Evolutionary conservation across 352 stramenopile genomes (phyloP).

Genomic region (Phytophthora pisi): DNA sequence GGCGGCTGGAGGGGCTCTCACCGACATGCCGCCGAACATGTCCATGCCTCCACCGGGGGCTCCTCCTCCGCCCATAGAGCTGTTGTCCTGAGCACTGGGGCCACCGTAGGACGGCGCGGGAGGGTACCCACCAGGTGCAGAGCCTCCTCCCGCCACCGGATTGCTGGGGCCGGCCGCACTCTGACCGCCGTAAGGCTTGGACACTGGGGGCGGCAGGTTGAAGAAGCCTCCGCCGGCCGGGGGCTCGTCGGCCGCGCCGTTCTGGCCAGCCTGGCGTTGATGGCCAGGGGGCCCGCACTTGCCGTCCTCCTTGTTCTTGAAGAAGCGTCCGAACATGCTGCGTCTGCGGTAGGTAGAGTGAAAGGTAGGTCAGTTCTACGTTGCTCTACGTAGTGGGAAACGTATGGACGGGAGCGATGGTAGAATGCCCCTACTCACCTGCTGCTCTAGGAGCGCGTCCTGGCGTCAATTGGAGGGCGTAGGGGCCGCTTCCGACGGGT

Average conservation of each 20-base stretch:
- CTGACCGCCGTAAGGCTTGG: conserved; percentile 46
- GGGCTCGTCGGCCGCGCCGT: conserved; percentile 37
- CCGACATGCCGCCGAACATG: conserved; percentile 84
- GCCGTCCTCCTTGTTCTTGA: conserved; percentile 84
- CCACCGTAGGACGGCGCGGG: conserved; percentile 25
- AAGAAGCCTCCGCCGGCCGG: conserved; percentile 80
- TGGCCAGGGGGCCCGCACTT: conserved; percentile 65
- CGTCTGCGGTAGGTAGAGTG: background rate
- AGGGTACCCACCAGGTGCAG: conserved; percentile 25
- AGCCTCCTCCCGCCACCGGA: conserved; percentile 15
- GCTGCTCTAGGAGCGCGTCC: background rate
- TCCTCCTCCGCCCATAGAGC: conserved; percentile 9
- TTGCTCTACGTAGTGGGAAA: background rate
- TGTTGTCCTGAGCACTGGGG: conserved; percentile 22
- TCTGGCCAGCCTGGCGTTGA: conserved; percentile 30
- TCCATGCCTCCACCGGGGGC: conserved; percentile 30
- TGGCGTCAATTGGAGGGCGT: background rate
- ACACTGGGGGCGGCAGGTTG: conserved; percentile 75
- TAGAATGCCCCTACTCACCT: background rate
- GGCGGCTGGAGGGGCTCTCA: conserved; percentile 43
- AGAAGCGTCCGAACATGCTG: conserved; percentile 81
- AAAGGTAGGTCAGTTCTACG: background rate
- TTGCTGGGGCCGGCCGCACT: conserved; percentile 24
- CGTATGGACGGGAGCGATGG: background rate
- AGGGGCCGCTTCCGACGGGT: background rate